Evolutionary conservation across 768 basidiomycete species (phyloP).

Genomic region (Polyporus arcularius): DNA sequence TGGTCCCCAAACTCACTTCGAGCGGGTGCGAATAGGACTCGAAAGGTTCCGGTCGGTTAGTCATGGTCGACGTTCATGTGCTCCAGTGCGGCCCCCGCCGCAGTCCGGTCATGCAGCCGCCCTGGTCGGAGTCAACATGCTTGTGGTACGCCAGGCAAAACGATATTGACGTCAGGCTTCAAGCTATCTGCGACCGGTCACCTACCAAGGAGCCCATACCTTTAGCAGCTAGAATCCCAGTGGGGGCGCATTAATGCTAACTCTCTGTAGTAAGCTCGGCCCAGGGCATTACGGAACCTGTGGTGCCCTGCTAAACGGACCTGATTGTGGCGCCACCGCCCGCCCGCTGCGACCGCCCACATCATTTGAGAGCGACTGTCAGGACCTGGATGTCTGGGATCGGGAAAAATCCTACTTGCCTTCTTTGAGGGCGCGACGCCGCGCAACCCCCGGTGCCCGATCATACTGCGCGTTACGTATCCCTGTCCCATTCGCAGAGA

Average conservation of each 20-base stretch:
- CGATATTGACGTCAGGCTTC: not conserved
- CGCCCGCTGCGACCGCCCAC: not conserved
- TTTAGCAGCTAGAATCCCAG: not conserved
- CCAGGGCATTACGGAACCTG: not conserved
- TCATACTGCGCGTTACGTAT: constrained; percentile 20
- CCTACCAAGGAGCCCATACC: not conserved
- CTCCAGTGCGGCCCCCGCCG: not conserved
- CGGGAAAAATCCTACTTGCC: constrained; percentile 12
- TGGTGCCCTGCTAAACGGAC: constrained; percentile 4
- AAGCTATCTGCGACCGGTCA: not conserved
- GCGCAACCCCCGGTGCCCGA: constrained; percentile 17
- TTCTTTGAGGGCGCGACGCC: constrained; percentile 1
- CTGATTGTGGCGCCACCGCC: constrained; percentile 15
- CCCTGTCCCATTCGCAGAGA: not conserved
- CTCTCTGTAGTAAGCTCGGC: not conserved
- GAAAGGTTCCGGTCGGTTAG: constrained; percentile 6
- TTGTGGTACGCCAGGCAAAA: not conserved
- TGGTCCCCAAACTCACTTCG: not conserved
- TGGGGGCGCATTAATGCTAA: not conserved
- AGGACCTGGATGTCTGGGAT: not conserved
- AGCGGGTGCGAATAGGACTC: not conserved
- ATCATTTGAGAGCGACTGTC: constrained; percentile 3
- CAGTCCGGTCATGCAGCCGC: constrained; percentile 10
- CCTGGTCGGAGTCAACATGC: not conserved
- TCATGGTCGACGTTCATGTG: constrained; percentile 5